Percentiles rank a stretch among this genome's conserved stretches.
phyloP scores from a whole-genome alignment of 495 filamentous ascomycete species.

The Cladorrhinum samala region DNA sequence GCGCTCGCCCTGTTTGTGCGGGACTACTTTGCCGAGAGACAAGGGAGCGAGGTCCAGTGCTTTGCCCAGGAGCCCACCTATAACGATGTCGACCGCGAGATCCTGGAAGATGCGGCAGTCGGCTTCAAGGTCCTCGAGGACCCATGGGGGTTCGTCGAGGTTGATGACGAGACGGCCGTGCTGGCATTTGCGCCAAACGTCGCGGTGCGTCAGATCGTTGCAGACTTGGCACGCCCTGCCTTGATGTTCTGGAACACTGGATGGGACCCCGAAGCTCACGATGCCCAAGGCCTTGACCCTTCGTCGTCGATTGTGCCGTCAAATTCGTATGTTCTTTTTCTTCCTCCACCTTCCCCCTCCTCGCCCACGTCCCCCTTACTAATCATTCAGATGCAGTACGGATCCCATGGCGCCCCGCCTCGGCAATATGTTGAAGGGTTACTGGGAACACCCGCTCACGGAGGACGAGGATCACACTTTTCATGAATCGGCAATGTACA shows the following conservation, averaged over 20 bases:
- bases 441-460: neutral
- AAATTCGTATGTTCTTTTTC: neutral
- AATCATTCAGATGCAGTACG: too few species aligned
- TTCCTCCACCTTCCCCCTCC: too few species aligned
- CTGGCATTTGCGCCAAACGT: neutral
- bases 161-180: conserved; percentile 1
- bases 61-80: neutral
- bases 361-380: too few species aligned
- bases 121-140: neutral
- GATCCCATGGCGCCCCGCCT: neutral
- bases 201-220: conserved; percentile 2
- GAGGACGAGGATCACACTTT: neutral
- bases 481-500: neutral
- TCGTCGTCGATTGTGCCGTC: neutral
- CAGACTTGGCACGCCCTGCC: neutral
- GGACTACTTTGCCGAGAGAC: conserved; percentile 48
- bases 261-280: neutral
- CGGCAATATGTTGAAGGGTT: neutral
- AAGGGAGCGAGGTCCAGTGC: conserved; percentile 42
- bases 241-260: neutral
- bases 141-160: neutral
- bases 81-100: neutral
- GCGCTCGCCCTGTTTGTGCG: conserved; percentile 11
- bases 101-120: neutral
- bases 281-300: neutral